Percentiles rank a stretch among this genome's conserved stretches.
Conservation (phyloP, 805 yeast species). For the Torulaspora delbrueckii region DNA sequence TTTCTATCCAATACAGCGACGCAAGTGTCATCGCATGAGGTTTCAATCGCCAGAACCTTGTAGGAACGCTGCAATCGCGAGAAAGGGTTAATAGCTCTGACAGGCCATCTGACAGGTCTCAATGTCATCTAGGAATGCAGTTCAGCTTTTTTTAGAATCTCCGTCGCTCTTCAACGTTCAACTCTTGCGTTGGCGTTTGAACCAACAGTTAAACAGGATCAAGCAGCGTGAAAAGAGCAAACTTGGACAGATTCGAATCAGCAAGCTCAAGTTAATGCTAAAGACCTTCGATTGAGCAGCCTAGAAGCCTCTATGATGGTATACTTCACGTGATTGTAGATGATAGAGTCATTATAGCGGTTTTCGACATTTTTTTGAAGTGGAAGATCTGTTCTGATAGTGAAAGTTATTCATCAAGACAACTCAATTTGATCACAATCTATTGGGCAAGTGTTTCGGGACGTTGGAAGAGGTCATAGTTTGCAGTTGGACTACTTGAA, state of each 20-base stretch:
- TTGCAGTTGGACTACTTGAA: slow-evolving; percentile 2
- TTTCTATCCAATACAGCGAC: slow-evolving; percentile 66
- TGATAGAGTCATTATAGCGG: neutral
- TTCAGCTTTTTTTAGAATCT: neutral
- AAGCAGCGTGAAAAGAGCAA: neutral
- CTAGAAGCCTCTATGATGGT: neutral
- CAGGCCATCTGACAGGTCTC: neutral
- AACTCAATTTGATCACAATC: neutral
- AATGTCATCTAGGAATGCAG: neutral
- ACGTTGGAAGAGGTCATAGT: neutral
- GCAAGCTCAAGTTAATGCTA: neutral
- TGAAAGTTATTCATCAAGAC: neutral
- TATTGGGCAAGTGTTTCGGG: neutral
- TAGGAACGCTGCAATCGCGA: slow-evolving; percentile 33
- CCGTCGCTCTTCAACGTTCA: neutral
- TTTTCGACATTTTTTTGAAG: neutral
- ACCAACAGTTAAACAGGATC: neutral
- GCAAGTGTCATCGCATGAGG: slow-evolving; percentile 94
- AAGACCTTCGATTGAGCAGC: neutral
- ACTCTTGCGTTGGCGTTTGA: neutral
- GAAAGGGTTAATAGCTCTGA: neutral
- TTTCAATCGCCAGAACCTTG: slow-evolving; percentile 77
- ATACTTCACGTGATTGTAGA: slow-evolving; percentile 2
- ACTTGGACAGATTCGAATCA: neutral
- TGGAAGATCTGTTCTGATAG: neutral